These are phyloP conservation scores for Bullera alba DNA, from an alignment of 768 basidiomycete genomes.

Conservation along the genomic window DNA sequence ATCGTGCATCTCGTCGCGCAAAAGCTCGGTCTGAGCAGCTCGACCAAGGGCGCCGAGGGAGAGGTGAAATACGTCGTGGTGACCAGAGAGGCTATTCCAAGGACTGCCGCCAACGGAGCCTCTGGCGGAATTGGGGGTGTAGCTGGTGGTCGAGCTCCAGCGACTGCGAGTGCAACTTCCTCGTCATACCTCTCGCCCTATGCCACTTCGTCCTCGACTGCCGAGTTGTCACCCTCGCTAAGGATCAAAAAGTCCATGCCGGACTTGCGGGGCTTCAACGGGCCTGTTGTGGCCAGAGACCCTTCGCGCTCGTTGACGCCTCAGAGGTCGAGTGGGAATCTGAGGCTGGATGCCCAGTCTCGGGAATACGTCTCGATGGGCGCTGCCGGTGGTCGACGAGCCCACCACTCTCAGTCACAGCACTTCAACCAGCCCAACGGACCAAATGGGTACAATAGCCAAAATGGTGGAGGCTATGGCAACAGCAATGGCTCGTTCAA, in stretches of 20 bases:
- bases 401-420: no score
- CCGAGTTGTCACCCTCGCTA: conserved; percentile 53
- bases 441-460: no score
- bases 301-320: conserved; percentile 38
- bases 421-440: no score
- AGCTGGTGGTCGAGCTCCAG: no score
- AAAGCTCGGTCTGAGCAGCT: conserved; percentile 86
- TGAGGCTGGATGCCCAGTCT: conserved; percentile 20
- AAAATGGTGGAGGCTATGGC: conserved; percentile 16
- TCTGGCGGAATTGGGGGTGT: no score
- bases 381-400: conserved; percentile 23
- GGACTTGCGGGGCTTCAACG: conserved; percentile 58
- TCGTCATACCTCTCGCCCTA: conserved; percentile 41
- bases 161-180: conserved; percentile 20
- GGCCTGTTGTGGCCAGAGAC: conserved; percentile 43
- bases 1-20: conserved; percentile 94
- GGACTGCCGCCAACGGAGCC: conserved; percentile 50
- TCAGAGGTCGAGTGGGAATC: conserved; percentile 45
- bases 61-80: conserved; percentile 91
- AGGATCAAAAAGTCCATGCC: conserved; percentile 99
- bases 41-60: conserved; percentile 78
- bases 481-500: conserved; percentile 25
- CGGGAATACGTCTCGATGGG: conserved; percentile 41
- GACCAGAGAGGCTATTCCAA: conserved; percentile 58
- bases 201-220: conserved; percentile 25